phyloP scores from a whole-genome alignment of 2,329 filamentous ascomycete genomes.

The Lasiodiplodia citricola region DNA sequence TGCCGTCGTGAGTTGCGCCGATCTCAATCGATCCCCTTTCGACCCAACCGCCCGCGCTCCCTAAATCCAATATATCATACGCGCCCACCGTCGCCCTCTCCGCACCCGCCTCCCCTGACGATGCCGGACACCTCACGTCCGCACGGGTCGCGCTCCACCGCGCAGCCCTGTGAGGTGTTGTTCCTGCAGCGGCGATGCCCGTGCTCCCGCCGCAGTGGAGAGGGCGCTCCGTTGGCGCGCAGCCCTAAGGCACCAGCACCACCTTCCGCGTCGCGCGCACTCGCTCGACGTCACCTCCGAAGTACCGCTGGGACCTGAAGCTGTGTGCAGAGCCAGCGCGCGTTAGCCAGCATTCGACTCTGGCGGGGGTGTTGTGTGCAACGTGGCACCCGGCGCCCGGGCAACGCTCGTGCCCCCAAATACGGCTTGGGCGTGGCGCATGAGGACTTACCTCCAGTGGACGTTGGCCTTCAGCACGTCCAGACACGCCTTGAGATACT shows the following conservation, averaged over 20 bases:
- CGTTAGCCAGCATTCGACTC: neutral
- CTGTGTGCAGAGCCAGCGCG: conserved; percentile 5
- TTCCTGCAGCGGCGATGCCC: conserved; percentile 19
- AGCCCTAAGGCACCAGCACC: conserved; percentile 11
- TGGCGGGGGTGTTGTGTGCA: neutral
- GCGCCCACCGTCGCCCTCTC: conserved; percentile 11
- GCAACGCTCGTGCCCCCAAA: conserved; percentile 24
- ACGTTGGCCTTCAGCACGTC: conserved; percentile 27
- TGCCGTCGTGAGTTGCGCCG: conserved; percentile 12
- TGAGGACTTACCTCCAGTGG: conserved; percentile 23
- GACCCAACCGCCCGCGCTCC: conserved; percentile 7
- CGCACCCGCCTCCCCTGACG: conserved; percentile 14
- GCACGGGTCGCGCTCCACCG: conserved; percentile 11
- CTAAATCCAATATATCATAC: conserved; percentile 21
- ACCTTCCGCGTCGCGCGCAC: conserved; percentile 26
- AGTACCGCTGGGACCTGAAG: conserved; percentile 27
- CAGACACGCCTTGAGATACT: conserved; percentile 24
- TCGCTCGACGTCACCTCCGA: conserved; percentile 23
- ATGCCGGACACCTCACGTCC: conserved; percentile 10
- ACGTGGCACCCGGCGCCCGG: conserved; percentile 26
- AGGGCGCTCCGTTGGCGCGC: neutral
- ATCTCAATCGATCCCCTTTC: conserved; percentile 24
- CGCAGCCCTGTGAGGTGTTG: conserved; percentile 12
- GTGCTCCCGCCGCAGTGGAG: conserved; percentile 10
- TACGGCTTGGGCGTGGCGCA: conserved; percentile 21